Base-by-base conservation (phyloP, 495 filamentous ascomycete genomes). In the Trichoderma erinaceum region DNA sequence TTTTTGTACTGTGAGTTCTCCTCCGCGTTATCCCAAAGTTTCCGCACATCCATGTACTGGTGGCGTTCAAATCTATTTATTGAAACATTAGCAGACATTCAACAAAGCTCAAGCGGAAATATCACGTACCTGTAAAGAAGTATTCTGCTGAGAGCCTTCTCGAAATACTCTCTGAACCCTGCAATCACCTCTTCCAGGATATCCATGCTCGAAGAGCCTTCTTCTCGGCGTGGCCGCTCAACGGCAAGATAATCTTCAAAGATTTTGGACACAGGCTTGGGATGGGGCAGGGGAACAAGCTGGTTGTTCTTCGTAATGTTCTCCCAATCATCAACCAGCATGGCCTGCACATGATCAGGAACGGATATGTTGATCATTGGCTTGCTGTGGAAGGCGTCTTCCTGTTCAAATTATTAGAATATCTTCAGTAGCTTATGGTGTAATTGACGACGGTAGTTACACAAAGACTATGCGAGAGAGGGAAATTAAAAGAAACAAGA, bases 291-390 rank as follows among this genome's bases (percentile, higher is more conserved):
- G 0, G 88, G 86, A 18, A 97, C 91, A 3, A 97, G 87, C 72
- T 91, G 89, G 69, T 89, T 86, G 73, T 93, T 92, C 82, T 98
- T 98, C 64, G 95, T 99, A 64, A 97, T 87, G 71, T 97, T 96
- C 78, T 99, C 95, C 95, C 95, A 99, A 79, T 99, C 95, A 73
- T 99, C 95, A 48, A 99, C 95, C 4, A 99, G 87, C 58, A 95
- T 80, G 21, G 89, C 88, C 79, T 97, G 97, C 64, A 99, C 78
- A 65, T 88, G 85, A 73, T 98, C 95, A 3, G 95, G 92, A 52
- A 91, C 86, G 56, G 86, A 80, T 65, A 99, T 86, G 66, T 90
- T 91, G 73, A 98, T 85, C 0, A 90, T 89, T 7, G 93, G 93
- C 13, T 91, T 86, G 21, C 81, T 75, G 69, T 91, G 85, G 77